Conservation (phyloP, 352 stramenopile genomes). For the Discostella stelligera region DNA sequence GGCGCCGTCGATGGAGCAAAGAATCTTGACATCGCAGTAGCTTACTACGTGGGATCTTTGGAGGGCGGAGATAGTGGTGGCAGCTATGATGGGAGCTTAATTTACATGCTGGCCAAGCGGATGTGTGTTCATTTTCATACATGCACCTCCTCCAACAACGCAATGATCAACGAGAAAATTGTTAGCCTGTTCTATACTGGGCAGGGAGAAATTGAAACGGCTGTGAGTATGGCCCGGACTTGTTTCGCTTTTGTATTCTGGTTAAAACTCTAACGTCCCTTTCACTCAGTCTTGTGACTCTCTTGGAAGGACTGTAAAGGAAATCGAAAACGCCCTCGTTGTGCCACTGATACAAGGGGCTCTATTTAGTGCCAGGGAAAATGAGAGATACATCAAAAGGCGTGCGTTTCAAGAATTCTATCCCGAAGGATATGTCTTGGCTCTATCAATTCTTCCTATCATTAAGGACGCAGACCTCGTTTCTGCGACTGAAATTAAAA, state of each 20-base stretch:
- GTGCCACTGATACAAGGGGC: constrained; percentile 77
- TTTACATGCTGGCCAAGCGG: constrained; percentile 70
- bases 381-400: constrained; percentile 42
- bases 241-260: not conserved
- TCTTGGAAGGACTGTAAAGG: constrained; percentile 57
- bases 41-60: constrained; percentile 69
- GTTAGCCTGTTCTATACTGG: constrained; percentile 70
- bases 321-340: constrained; percentile 67
- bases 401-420: constrained; percentile 30
- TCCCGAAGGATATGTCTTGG: constrained; percentile 68
- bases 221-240: constrained; percentile 26
- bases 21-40: constrained; percentile 59
- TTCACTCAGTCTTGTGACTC: constrained; percentile 55
- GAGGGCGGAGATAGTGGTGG: constrained; percentile 66
- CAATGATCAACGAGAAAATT: constrained; percentile 66
- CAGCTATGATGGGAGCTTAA: constrained; percentile 61
- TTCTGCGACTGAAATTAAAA: constrained; percentile 49
- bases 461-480: constrained; percentile 52
- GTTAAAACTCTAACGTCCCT: constrained; percentile 8
- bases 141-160: constrained; percentile 54
- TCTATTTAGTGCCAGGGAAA: constrained; percentile 60
- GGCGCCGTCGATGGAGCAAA: constrained; percentile 9
- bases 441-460: constrained; percentile 68
- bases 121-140: constrained; percentile 78
- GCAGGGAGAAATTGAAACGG: constrained; percentile 57